phyloP scores from a whole-genome alignment of 2,329 filamentous ascomycete species.

The Alternaria viburni region DNA sequence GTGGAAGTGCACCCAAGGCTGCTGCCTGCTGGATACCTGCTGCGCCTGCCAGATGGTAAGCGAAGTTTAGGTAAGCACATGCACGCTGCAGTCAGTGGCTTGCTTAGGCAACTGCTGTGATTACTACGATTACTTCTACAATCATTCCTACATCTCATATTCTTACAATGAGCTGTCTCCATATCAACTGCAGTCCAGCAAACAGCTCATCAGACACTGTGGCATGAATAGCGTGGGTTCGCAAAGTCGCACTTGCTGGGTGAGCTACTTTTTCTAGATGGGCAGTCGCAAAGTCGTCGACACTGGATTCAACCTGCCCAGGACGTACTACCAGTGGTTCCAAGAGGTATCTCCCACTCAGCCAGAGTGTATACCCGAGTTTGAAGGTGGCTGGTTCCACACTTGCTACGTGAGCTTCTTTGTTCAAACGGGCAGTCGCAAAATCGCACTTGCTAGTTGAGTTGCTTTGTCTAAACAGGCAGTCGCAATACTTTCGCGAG shows the following conservation, averaged over 20 bases:
- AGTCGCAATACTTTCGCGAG: background rate
- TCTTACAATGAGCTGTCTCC: background rate
- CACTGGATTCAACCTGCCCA: no score
- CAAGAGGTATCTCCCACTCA: no score
- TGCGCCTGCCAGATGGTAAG: background rate
- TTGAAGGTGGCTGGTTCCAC: no score
- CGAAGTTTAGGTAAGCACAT: background rate
- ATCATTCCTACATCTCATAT: no score
- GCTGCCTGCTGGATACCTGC: background rate
- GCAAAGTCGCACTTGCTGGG: background rate
- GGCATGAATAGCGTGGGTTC: background rate
- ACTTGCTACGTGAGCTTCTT: background rate
- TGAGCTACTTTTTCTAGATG: no score
- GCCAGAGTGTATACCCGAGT: no score
- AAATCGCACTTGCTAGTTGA: background rate
- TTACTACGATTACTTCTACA: background rate
- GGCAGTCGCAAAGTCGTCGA: no score
- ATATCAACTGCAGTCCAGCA: background rate
- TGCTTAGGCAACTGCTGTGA: background rate
- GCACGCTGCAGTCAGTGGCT: background rate
- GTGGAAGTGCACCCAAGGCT: background rate
- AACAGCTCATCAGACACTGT: background rate
- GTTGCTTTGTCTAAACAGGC: accelerated
- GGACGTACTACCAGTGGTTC: no score
- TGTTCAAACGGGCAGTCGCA: background rate